phyloP scores from a whole-genome alignment of 2,329 filamentous ascomycete genomes.

The Fusarium longipes region DNA sequence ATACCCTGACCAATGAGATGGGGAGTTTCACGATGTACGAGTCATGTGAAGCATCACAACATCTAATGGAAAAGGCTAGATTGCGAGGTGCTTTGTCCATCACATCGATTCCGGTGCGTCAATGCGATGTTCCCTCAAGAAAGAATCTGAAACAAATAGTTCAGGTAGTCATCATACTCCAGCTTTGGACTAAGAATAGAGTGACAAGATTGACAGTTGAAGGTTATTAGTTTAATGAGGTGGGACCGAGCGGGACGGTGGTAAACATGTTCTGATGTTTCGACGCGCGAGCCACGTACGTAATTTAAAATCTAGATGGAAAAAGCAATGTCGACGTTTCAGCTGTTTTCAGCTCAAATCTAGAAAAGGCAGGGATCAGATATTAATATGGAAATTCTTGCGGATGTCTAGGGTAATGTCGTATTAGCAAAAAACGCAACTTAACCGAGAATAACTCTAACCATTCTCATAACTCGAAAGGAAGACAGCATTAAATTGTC shows the following conservation, averaged over 20 bases:
- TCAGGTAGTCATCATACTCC: neutral
- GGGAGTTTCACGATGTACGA: neutral
- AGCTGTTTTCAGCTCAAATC: neutral
- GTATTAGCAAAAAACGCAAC: neutral
- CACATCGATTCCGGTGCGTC: too few species aligned
- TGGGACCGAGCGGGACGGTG: neutral
- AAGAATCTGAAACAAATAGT: neutral
- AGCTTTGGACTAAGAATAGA: neutral
- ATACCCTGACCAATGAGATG: neutral
- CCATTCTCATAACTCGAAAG: neutral
- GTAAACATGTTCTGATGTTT: neutral
- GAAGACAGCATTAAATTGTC: too few species aligned
- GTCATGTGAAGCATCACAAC: neutral
- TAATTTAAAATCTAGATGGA: neutral
- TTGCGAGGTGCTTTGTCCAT: neutral
- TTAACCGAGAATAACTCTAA: neutral
- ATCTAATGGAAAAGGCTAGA: neutral
- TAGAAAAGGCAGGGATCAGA: neutral
- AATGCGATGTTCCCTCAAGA: neutral
- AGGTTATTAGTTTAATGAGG: neutral
- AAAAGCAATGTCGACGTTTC: neutral
- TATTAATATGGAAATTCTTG: neutral
- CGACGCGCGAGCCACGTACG: neutral
- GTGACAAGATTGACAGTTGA: neutral
- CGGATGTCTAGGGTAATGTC: neutral